Evolutionary conservation across 1,139 yeast genomes (phyloP), one percentile per base, ranked within the genome.

Genomic region (Spencermartinsiella ligniputridi): DNA sequence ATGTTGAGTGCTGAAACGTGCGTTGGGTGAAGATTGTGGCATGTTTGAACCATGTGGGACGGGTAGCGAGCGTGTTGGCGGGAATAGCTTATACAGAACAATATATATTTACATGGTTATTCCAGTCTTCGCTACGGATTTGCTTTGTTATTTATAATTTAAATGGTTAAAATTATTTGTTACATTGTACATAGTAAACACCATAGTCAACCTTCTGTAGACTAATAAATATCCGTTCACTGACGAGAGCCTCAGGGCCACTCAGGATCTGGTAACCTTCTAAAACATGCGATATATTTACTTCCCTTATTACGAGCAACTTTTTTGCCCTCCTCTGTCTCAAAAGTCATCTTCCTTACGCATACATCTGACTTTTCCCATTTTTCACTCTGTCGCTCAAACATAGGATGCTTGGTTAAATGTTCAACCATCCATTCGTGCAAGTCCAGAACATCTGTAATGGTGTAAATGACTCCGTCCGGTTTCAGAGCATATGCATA

Each of bases 291-390:
- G 34, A 89, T 76, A 67, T 75, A 92, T 64, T 92, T 92, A 51
- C 71, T 72, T 24, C 98, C 99, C 39, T 82, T 76, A 63, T 92
- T 94, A 60, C 98, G 77, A 41, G 81, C 81, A 37, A 92, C 99
- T 67, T 94, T 94, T 68, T 92, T 92, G 46, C 98, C 98, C 67
- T 92, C 99, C 66, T 92, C 99, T 0, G 99, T 92, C 19, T 95
- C 82, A 52, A 82, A 79, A 52, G 79, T 80, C 98, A 92, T 92
- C 43, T 88, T 78, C 50, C 76, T 69, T 25, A 90, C 97, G 67
- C 97, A 89, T 51, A 70, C 70, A 65, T 94, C 98, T 21, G 71
- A 67, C 2, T 67, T 65, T 66, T 89, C 97, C 88, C 95, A 89
- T 52, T 84, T 88, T 52, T 78, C 71, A 41, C 78, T 70, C 56